These are phyloP conservation scores for Naganishia antarctica DNA, from an alignment of 768 basidiomycete genomes.

Conservation along the genomic window DNA sequence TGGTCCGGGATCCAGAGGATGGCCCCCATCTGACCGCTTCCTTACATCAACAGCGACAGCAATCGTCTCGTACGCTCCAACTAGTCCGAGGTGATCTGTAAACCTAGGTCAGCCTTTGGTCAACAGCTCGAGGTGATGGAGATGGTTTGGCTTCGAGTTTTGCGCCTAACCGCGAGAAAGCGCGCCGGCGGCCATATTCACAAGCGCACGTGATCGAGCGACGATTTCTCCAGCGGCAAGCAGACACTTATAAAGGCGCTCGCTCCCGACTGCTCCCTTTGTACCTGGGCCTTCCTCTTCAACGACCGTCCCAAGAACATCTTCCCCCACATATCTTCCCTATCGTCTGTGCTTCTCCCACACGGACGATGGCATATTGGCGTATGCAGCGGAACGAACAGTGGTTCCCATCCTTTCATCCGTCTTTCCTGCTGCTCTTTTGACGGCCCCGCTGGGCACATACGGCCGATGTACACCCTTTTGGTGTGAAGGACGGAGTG, in stretches of 20 bases:
- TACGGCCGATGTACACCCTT: conserved; percentile 24
- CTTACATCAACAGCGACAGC: too few species aligned
- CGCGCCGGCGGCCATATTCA: not conserved
- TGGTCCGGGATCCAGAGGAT: too few species aligned
- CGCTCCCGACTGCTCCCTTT: not conserved
- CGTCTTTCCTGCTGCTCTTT: not conserved
- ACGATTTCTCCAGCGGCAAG: not conserved
- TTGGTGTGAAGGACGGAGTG: conserved; percentile 24
- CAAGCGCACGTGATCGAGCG: not conserved
- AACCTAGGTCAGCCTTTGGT: too few species aligned
- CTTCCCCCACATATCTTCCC: conserved; percentile 22
- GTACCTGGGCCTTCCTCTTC: not conserved
- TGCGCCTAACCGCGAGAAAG: not conserved
- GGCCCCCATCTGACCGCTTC: too few species aligned
- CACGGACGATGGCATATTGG: conserved; percentile 22
- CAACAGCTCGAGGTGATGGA: too few species aligned
- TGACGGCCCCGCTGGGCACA: conserved; percentile 7
- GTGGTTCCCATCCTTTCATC: conserved; percentile 12
- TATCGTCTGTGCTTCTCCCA: conserved; percentile 19
- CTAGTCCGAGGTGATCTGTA: too few species aligned
- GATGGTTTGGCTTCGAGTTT: too few species aligned
- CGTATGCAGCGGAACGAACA: conserved; percentile 22
- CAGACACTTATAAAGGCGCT: not conserved
- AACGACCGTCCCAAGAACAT: conserved; percentile 22
- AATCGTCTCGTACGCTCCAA: too few species aligned